Evolutionary conservation across 2,329 filamentous ascomycete species (phyloP), one percentile per base, ranked within the genome.

Genomic region (Fusarium sp.): DNA sequence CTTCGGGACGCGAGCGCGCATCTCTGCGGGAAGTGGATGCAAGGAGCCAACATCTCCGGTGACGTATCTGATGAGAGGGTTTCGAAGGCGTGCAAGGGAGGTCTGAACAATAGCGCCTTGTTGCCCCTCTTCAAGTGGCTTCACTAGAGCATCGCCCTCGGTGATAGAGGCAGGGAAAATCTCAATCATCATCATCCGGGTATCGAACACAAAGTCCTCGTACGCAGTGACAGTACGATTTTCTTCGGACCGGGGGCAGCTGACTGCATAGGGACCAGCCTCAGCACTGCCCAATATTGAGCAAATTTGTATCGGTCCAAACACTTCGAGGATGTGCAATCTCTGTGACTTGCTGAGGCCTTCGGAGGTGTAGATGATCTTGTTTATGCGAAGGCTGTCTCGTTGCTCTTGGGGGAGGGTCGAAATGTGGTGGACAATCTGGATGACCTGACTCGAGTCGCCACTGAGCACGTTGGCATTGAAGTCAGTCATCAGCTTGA

Each of bases 281-380:
- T 86, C 84, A 0, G 82, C 78, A 31, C 82, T 85, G 0, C 81
- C 83, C 0, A 83, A 37, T 2, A 84, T 11, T 0, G 82, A 85
- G 56, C 62, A 81, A 18, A 85, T 81, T 7, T 74, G 73, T 10
- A 83, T 67, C 0, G 73, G 62, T 0, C 75, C 78, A 0, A 85
- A 60, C 0, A 80, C 73, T 0, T 70, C 57, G 4, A 37, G 37
- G 2, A 85, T 76, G 12, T 79, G 77, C 0, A 52, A 60, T 23
- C 75, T 74, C 37, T 85, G 82, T 0, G 75, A 53, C 0, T 47
- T 7, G 0, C 77, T 81, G 23, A 86, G 68, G 0, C 76, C 67
- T 34, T 86, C 83, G 0, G 83, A 85, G 0, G 83, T 84, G 59
- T 85, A 85, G 4, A 85, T 76, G 1, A 85, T 73, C 64, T 85